Evolutionary conservation across 2,329 filamentous ascomycete genomes (phyloP).

Genomic region (Talaromyces albobiverticillius): DNA sequence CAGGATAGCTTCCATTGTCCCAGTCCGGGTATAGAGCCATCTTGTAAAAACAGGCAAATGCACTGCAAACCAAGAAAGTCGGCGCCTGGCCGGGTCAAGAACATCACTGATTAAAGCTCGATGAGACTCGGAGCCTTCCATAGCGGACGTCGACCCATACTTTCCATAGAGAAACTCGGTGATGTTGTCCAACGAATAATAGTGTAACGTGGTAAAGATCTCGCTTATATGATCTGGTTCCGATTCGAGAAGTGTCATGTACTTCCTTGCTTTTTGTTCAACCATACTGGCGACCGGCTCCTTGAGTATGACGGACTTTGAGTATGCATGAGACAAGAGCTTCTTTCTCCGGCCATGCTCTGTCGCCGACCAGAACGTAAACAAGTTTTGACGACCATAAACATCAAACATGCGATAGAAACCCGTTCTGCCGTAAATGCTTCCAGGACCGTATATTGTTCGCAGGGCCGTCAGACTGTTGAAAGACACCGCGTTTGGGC

Average conservation of each 20-base stretch:
- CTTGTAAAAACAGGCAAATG: constrained; percentile 46
- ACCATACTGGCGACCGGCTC: constrained; percentile 31
- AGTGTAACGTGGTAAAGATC: constrained; percentile 51
- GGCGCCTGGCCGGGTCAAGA: constrained; percentile 44
- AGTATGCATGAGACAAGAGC: constrained; percentile 51
- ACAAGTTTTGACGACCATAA: constrained; percentile 52
- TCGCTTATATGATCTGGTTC: constrained; percentile 35
- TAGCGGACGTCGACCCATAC: constrained; percentile 43
- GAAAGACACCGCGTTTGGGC: constrained; percentile 47
- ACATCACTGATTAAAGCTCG: constrained; percentile 48
- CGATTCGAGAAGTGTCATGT: constrained; percentile 39
- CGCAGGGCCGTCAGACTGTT: constrained; percentile 46
- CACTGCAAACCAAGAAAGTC: constrained; percentile 49
- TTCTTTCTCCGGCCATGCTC: constrained; percentile 54
- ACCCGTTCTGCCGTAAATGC: constrained; percentile 46
- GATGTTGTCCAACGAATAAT: constrained; percentile 53
- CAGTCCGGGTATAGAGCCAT: constrained; percentile 48
- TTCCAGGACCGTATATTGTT: constrained; percentile 55
- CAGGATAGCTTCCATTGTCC: constrained; percentile 34
- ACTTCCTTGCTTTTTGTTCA: constrained; percentile 39
- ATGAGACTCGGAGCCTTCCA: constrained; percentile 35
- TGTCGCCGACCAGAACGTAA: constrained; percentile 46
- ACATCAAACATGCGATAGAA: constrained; percentile 59
- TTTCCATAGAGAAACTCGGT: constrained; percentile 52
- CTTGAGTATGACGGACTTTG: constrained; percentile 47